Base-by-base conservation (phyloP, 2,329 filamentous ascomycete species). In the Seiridium cupressi region DNA sequence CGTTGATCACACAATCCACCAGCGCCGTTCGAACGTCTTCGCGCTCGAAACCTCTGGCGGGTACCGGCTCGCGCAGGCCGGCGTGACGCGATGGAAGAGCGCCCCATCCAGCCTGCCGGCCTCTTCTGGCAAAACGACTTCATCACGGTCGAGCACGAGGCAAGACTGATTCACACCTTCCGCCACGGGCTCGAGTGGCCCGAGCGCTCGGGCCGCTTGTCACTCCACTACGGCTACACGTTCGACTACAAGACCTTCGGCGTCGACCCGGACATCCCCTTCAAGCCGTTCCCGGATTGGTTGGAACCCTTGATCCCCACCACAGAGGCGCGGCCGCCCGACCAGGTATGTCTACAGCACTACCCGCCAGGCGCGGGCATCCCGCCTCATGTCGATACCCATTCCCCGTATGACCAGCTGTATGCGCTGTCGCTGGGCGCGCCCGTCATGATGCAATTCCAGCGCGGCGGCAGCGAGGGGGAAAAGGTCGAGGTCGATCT, bases 351-450 rank as follows among this genome's bases (percentile, higher is more conserved):
- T 63, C 72, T 69, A 34, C 60, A 62, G 70, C 80, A 85, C 67
- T 87, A 87, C 66, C 81, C 84, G 0, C 84, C 84, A 0, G 84
- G 84, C 5, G 75, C 80, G 0, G 84, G 84, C 1, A 87, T 87
- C 64, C 84, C 84, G 8, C 84, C 84, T 0, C 84, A 87, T 65
- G 84, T 84, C 57, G 84, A 87, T 70, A 84, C 84, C 3, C 84
- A 86, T 69, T 75, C 72, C 55, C 71, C 76, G 7, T 82, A 74
- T 61, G 67, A 69, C 58, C 53, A 70, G 64, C 65, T 70, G 26
- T 70, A 67, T 57, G 66, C 66, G 44, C 61, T 70, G 48, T 68
- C 66, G 31, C 59, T 70, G 26, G 67, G 68, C 2, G 56, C 58
- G 1, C 59, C 66, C 2, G 68, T 69, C 2, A 32, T 61, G 51